Conservation (phyloP, 2,329 filamentous ascomycete species). For the Fusarium sp. region DNA sequence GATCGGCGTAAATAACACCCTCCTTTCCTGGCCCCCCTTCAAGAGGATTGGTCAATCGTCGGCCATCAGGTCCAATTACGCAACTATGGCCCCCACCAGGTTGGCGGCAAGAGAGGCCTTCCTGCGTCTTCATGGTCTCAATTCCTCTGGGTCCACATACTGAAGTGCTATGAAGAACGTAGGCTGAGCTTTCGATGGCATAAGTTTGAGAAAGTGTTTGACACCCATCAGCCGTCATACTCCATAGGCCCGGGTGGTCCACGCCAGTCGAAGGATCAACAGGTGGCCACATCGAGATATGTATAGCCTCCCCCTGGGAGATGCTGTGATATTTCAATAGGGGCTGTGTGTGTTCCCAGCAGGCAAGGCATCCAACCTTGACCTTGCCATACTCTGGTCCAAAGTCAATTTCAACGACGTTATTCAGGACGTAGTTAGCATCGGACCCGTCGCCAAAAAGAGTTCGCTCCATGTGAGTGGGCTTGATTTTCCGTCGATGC, state of each 20-base stretch:
- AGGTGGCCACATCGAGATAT: constrained; percentile 61
- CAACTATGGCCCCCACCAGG: constrained; percentile 39
- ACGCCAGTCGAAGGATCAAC: constrained; percentile 33
- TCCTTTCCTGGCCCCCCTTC: constrained; percentile 47
- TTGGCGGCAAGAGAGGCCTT: constrained; percentile 43
- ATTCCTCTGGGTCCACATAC: constrained; percentile 55
- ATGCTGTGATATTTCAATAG: constrained; percentile 61
- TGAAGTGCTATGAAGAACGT: constrained; percentile 56
- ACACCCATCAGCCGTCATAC: constrained; percentile 50
- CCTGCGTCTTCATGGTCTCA: constrained; percentile 55
- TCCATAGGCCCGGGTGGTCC: constrained; percentile 42
- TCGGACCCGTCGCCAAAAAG: constrained; percentile 59
- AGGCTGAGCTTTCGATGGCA: constrained; percentile 66
- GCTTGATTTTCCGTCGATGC: constrained; percentile 61
- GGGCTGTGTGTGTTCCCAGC: constrained; percentile 64
- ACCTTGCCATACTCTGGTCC: constrained; percentile 43
- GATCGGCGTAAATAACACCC: constrained; percentile 62
- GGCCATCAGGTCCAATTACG: constrained; percentile 39
- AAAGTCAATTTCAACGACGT: constrained; percentile 52
- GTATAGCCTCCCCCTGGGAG: constrained; percentile 57
- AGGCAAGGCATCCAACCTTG: constrained; percentile 49
- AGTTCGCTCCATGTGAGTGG: constrained; percentile 62
- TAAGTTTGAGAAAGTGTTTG: constrained; percentile 63
- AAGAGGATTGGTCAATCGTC: constrained; percentile 30
- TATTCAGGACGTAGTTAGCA: constrained; percentile 49